Evolutionary conservation across 257 asterid genomes (phyloP), one percentile per base, ranked within the genome.

Genomic region (Scutellaria galericulata): DNA sequence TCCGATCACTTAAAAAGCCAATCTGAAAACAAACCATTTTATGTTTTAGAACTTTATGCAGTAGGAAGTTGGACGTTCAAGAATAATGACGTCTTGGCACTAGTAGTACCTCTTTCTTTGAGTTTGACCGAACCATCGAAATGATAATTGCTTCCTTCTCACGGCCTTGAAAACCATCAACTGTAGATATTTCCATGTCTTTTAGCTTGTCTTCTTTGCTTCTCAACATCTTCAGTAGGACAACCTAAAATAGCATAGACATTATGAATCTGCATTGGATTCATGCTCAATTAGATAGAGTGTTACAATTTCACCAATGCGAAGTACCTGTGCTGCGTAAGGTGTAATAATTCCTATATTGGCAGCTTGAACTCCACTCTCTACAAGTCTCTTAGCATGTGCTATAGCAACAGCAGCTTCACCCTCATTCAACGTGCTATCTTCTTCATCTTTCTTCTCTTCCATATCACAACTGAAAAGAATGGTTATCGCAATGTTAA

Each of bases 151-250:
- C 97, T 87, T 94, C 97, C 84, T 91, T 94, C 80, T 94, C 97
- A 61, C 97, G 93, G 67, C 97, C 99, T 79, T 94, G 99, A 79
- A 91, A 94, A 65, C 99, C 99, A 87, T 94, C 97, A 72, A 94
- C 97, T 14, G 99, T 94, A 7, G 97, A 94, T 80, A 94, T 87
- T 82, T 94, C 99, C 83, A 91, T 31, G 69, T 88, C 89, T 85
- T 84, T 89, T 67, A 94, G 87, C 86, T 88, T 88, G 75, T 75
- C 90, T 68, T 88, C 92, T 44, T 88, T 89, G 82, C 92, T 84
- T 86, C 72, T 89, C 79, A 89, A 83, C 84, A 81, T 88, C 86
- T 80, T 91, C 86, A 94, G 86, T 37, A 78, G 82, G 74, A 89
- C 97, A 79, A 91, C 97, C 98, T 93, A 78, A 35, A 76, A 72